A percentile compares a stretch with the other conserved stretches of the same genome.
These are phyloP conservation scores for Geoglossum cookeanum DNA, from an alignment of 2,329 filamentous ascomycete species.

Conservation along the genomic window DNA sequence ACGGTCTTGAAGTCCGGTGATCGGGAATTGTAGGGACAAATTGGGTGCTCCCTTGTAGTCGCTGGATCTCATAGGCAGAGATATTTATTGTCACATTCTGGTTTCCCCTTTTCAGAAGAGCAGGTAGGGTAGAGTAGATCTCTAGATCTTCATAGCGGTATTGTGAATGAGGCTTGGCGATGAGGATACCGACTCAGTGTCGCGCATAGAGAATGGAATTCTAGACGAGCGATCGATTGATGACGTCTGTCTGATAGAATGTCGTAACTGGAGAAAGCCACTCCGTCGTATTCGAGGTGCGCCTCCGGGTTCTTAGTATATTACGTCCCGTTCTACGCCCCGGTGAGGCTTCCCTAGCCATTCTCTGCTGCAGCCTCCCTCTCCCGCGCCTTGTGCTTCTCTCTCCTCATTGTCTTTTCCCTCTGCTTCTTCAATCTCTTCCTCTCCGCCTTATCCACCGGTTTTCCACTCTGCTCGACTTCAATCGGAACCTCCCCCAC, in stretches of 20 bases:
- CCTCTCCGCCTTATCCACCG: slow-evolving; percentile 31
- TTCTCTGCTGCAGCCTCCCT: not conserved
- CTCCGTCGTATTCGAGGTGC: not conserved
- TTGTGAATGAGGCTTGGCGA: no score
- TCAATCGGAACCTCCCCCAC: no score
- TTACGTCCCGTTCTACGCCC: no score
- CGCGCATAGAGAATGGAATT: not conserved
- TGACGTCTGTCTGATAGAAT: no score
- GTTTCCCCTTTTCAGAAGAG: no score
- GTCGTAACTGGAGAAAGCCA: no score
- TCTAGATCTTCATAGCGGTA: no score
- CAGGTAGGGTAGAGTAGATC: not conserved
- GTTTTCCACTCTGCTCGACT: slow-evolving; percentile 12
- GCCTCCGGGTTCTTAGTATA: no score
- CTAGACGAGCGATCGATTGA: no score
- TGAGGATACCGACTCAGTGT: not conserved
- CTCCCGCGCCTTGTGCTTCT: slow-evolving; percentile 10
- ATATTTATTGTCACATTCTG: no score
- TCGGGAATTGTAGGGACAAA: slow-evolving; percentile 43
- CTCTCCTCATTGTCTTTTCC: slow-evolving; percentile 24
- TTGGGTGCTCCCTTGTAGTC: no score
- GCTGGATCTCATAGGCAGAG: not conserved
- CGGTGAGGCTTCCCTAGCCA: not conserved
- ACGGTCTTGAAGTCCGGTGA: slow-evolving; percentile 48
- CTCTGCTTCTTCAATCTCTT: slow-evolving; percentile 37